Evolutionary conservation across 768 basidiomycete genomes (phyloP), one percentile per base, ranked within the genome.

Genomic region (Tylopilus balloui): DNA sequence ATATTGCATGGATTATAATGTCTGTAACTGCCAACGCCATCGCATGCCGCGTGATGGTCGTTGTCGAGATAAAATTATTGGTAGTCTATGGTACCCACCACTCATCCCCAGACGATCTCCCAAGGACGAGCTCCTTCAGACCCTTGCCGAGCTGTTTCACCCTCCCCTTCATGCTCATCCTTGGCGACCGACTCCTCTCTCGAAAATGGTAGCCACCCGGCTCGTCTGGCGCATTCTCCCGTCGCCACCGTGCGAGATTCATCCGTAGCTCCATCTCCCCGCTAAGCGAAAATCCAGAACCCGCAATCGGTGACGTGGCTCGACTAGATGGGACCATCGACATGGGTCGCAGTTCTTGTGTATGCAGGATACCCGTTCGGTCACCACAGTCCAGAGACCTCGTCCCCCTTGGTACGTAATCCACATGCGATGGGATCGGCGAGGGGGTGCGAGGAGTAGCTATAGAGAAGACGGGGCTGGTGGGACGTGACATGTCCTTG

Each of bases 241-340:
- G 60, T 45, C 62, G 58, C 58, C 69, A 65, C 52, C 63, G 63
- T 9, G 79, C 79, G 29, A 80, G 62, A 1, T 76, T 73, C 78
- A 81, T 80, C 54, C 74, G 69, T 64, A 81, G 53, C 59, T 82
- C 80, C 46, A 76, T 78, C 64, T 81, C 78, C 11, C 80, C 80
- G 45, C 79, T 82, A 55, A 82, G 67, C 47, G 80, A 82, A 60
- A 71, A 80, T 13, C 79, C 79, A 13, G 64, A 59, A 29, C 56
- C 23, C 4, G 52, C 21, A 11, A 45, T 48, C 1, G 61, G 50
- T 24, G 60, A 52, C 37, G 54, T 53, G 36, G 55, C 45, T 44
- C 52, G 55, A 32, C 53, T 58, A 32, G 56, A 58, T 21, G 54
- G 42, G 39, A 56, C 59, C 64, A 63, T 55, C 52, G 62, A 68